Evolutionary conservation across 2,329 filamentous ascomycete genomes (phyloP).

Genomic region (Colletotrichum sp.): DNA sequence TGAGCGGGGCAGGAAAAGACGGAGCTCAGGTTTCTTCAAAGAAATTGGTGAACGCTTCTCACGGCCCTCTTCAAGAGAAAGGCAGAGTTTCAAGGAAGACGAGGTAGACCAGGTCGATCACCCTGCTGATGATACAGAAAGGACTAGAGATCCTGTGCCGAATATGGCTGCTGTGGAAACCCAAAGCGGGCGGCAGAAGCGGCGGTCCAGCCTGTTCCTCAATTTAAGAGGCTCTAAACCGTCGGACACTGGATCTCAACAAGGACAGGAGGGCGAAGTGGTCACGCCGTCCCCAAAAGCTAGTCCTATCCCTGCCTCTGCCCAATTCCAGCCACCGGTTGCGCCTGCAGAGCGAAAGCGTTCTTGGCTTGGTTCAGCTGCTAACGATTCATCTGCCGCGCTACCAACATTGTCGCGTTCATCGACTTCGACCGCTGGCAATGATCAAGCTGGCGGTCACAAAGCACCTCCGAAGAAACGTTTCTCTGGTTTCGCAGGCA

Average conservation of each 20-base stretch:
- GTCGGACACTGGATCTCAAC: conserved; percentile 27
- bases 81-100: conserved; percentile 29
- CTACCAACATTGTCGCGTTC: conserved; percentile 25
- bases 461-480: conserved; percentile 43
- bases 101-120: conserved; percentile 1
- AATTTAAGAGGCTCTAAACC: conserved; percentile 27
- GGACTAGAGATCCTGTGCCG: conserved; percentile 46
- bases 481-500: conserved; percentile 44
- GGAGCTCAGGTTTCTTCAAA: conserved; percentile 54
- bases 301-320: conserved; percentile 22
- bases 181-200: conserved; percentile 36
- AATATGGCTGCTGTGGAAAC: conserved; percentile 44
- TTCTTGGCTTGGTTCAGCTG: conserved; percentile 39
- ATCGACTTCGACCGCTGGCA: conserved; percentile 28
- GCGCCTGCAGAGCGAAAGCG: conserved; percentile 38
- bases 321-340: conserved; percentile 22
- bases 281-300: conserved; percentile 13
- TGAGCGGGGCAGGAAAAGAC: conserved; percentile 37
- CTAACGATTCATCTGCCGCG: conserved; percentile 6
- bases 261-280: conserved; percentile 22
- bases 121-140: conserved; percentile 22
- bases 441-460: conserved; percentile 13
- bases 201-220: conserved; percentile 43
- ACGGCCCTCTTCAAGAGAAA: conserved; percentile 35
- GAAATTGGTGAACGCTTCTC: conserved; percentile 51